phyloP scores from a whole-genome alignment of 257 asterid genomes.

The Rubia yunnanensis region DNA sequence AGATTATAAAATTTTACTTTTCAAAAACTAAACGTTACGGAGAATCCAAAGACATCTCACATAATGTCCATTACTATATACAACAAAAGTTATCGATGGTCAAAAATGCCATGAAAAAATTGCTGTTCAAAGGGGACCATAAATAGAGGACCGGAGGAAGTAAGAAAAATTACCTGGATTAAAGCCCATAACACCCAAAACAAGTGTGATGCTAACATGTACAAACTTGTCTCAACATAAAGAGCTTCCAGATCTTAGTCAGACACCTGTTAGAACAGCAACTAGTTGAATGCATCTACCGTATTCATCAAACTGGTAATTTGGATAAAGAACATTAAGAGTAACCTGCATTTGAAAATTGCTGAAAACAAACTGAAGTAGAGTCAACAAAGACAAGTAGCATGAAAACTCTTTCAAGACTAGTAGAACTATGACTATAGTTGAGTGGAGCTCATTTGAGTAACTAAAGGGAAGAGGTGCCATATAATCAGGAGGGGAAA shows the following conservation, averaged over 20 bases:
- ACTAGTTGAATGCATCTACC: neutral
- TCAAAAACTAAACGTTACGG: no score
- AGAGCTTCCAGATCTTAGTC: slow-evolving; percentile 56
- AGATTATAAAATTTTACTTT: no score
- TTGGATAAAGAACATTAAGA: neutral
- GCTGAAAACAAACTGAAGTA: neutral
- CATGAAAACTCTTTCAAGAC: neutral
- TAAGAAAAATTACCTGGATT: slow-evolving; percentile 59
- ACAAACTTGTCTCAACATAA: slow-evolving; percentile 57
- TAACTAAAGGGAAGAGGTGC: neutral
- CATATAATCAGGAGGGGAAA: neutral
- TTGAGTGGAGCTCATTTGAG: neutral
- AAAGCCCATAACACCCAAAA: slow-evolving; percentile 96
- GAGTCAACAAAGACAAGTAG: neutral
- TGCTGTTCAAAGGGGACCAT: no score
- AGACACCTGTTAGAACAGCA: slow-evolving; percentile 40
- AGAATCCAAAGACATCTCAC: no score
- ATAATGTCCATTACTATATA: no score
- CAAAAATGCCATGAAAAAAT: no score
- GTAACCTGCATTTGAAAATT: neutral
- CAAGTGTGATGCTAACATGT: slow-evolving; percentile 83
- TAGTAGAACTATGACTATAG: neutral
- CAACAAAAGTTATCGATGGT: no score
- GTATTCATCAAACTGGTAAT: slow-evolving; percentile 2
- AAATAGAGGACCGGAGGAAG: no score